Base-by-base conservation (phyloP, 1,284 basidiomycete genomes). In the Moniliophthora roreri region DNA sequence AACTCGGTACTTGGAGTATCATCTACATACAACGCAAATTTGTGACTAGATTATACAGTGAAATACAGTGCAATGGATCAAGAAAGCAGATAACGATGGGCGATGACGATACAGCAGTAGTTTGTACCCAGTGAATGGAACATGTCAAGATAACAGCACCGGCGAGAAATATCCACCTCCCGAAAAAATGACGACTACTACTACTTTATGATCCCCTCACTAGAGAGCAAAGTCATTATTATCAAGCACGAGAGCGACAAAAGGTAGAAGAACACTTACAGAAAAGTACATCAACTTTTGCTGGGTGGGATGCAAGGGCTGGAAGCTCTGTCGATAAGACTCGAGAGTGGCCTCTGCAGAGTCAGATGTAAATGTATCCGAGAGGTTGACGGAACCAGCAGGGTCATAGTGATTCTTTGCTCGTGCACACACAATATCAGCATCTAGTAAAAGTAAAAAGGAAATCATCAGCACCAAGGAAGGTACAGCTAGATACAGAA, bases 381-480 rank as follows among this genome's bases (percentile, higher is more conserved):
- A 24, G 59, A 62, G 10, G 85, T 66, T 60, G 0, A 91, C 86
- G 0, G 90, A 88, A 0, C 89, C 89, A 0, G 88, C 87, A 48
- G 89, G 89, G 62, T 87, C 84, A 60, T 87, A 92, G 63, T 92
- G 90, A 62, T 89, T 88, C 71, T 87, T 89, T 0, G 88, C 87
- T 4, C 89, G 78, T 1, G 85, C 77, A 61, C 89, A 92, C n/a
- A 92, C 89, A 48, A 91, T 89, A 65, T 91, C 88, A 7, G 89
- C 89, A 65, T 91, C 89, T 91, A 53, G 39, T 36, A 51, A 40
- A 34, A 53, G 18, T 90, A 88, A 24, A 34, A 54, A 47, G 48
- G 11, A 37, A 34, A 13, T 34, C 32, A 44, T 56, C 0, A 88
- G 91, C 1, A 92, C 89, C 0, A 88, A 88, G 39, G 90, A 44